Base-by-base conservation (phyloP, 345 rosid genomes). In the Ceriops decandra region DNA sequence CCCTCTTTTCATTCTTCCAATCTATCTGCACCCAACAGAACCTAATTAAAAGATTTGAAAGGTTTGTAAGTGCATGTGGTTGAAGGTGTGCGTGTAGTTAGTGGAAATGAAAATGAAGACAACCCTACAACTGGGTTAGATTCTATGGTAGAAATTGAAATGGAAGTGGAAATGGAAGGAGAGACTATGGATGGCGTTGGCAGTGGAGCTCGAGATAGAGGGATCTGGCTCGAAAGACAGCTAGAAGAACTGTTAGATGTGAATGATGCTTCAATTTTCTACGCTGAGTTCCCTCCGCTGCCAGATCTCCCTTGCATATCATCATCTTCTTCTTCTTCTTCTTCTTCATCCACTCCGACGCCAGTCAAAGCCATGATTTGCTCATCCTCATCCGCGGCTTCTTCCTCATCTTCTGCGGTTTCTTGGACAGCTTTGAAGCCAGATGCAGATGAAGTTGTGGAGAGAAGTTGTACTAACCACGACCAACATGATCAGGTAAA, bases 241-340 rank as follows among this genome's bases (percentile, higher is more conserved):
- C 78, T 79, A 47, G 90, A 84, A 24, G 83, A 84, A 52, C 72
- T 85, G 49, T 80, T 88, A 24, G 80, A 80, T 74, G 84, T 82
- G 20, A 80, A 77, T 62, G 96, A 83, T 46, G 71, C 85, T 61
- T 86, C 90, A 0, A 76, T 88, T 47, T 87, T 87, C 77, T 89
- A 84, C 28, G 80, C 69, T 20, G 96, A 92, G 65, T 84, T 87
- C 66, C 96, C 96, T 24, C 76, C 85, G 3, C 86, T 92, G 3
- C 88, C 92, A 24, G 97, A 90, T 64, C 88, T 95, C 64, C 90
- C 98, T 66, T 90, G 97, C 99, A 95, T 95, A 96, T 95, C 99
- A 0, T 88, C 97, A 1, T 82, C 99, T 19, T 91, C 97, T 7
- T 91, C 98, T 0, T 91, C 97, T 7, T 91, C 97, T 7, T 95